Evolutionary conservation across 2,329 filamentous ascomycete genomes (phyloP).

Genomic region (Verticillium klebahnii): DNA sequence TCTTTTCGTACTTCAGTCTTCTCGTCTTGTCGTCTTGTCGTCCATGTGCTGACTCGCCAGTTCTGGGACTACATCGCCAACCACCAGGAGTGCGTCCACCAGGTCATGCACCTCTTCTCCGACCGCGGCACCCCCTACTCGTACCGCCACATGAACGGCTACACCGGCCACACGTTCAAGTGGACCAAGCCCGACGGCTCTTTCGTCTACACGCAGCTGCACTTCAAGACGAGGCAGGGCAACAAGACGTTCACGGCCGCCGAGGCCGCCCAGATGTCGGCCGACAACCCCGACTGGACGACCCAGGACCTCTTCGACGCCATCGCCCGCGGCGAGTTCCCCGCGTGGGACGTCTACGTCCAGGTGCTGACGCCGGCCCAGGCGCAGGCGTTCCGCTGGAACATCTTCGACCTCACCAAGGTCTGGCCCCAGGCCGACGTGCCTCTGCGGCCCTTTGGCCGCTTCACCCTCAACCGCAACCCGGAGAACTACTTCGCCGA

Average conservation of each 20-base stretch:
- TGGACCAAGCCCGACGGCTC: conserved; percentile 61
- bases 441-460: conserved; percentile 56
- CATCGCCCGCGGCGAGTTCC: conserved; percentile 56
- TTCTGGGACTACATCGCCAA: conserved; percentile 43
- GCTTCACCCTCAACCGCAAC: conserved; percentile 61
- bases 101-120: conserved; percentile 62
- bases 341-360: conserved; percentile 60
- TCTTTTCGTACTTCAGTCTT: too few relatives aligned
- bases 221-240: conserved; percentile 60
- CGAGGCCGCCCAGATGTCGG: conserved; percentile 48
- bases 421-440: conserved; percentile 62
- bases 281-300: conserved; percentile 57
- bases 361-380: conserved; percentile 60
- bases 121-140: conserved; percentile 63
- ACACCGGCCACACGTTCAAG: conserved; percentile 64
- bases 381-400: conserved; percentile 56
- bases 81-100: conserved; percentile 59
- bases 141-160: conserved; percentile 63
- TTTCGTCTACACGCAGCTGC: conserved; percentile 63
- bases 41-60: conserved; percentile 11
- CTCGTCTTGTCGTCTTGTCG: too few relatives aligned
- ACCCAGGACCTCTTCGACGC: conserved; percentile 61
- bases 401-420: conserved; percentile 67
- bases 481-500: conserved; percentile 65
- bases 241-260: conserved; percentile 54